Percentiles rank a stretch among this genome's conserved stretches.
These are phyloP conservation scores for Suillus lakei DNA, from an alignment of 768 basidiomycete species.

Conservation along the genomic window DNA sequence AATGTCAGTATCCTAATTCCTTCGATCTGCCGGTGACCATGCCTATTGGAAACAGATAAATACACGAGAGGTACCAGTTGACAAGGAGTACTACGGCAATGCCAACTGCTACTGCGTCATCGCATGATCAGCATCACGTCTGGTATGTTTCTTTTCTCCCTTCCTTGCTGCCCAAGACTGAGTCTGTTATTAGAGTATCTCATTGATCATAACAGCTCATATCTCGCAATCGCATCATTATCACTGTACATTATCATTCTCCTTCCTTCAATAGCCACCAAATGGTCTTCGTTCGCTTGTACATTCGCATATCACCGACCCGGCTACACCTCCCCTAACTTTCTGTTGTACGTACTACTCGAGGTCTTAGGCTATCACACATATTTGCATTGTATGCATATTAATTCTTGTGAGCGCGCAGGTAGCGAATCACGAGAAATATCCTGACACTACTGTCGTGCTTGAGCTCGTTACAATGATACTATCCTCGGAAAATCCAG, in stretches of 20 bases:
- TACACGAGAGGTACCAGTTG: constrained; percentile 5
- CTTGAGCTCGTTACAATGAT: not conserved
- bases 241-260: not conserved
- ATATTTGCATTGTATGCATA: not conserved
- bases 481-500: too few relatives aligned
- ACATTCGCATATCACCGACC: not conserved
- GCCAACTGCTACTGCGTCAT: constrained; percentile 2
- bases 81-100: not conserved
- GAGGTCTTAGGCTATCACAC: not conserved
- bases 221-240: not conserved
- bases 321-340: not conserved
- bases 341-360: not conserved
- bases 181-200: not conserved
- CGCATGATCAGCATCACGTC: not conserved
- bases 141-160: not conserved
- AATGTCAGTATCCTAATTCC: not conserved
- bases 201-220: too few relatives aligned
- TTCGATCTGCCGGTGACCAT: not conserved
- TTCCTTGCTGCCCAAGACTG: not conserved
- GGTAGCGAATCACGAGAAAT: not conserved
- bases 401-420: not conserved
- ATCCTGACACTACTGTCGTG: not conserved
- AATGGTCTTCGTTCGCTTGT: not conserved
- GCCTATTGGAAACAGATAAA: not conserved
- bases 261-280: not conserved